Evolutionary conservation across 176 grass and related monocot species (phyloP).

Genomic region (Bolboschoenus planiculmis): DNA sequence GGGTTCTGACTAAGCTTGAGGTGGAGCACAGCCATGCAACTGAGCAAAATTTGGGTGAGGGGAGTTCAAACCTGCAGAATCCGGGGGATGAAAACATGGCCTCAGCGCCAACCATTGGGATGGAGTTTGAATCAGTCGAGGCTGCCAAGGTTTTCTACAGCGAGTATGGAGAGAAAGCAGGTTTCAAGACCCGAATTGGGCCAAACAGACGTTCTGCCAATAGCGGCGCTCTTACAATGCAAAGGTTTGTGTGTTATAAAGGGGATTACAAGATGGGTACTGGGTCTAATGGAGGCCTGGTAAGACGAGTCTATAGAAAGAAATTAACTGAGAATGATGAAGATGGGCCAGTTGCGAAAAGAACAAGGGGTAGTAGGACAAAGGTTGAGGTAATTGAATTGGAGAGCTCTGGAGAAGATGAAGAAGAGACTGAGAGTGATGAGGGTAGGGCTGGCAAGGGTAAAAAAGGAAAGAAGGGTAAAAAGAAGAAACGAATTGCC

Average conservation of each 20-base stretch:
- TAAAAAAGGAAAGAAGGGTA: conserved; percentile 39
- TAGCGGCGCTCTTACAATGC: conserved; percentile 56
- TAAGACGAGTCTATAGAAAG: conserved; percentile 25
- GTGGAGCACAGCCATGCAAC: conserved; percentile 65
- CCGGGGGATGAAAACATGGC: not conserved
- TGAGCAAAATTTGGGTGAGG: conserved; percentile 11
- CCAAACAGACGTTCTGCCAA: conserved; percentile 44
- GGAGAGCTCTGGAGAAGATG: conserved; percentile 1
- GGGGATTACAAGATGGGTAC: conserved; percentile 30
- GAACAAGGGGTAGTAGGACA: conserved; percentile 32
- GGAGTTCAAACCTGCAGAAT: not conserved
- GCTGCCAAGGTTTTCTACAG: conserved; percentile 69
- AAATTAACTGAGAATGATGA: conserved; percentile 16
- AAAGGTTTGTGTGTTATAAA: conserved; percentile 70
- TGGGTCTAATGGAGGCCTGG: conserved; percentile 14
- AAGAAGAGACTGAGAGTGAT: not conserved
- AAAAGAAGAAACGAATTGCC: conserved; percentile 25
- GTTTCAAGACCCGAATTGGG: conserved; percentile 60
- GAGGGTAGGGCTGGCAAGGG: conserved; percentile 10
- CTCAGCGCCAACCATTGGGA: conserved; percentile 35
- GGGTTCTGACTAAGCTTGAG: conserved; percentile 62
- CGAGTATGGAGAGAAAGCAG: conserved; percentile 39
- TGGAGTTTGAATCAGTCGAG: conserved; percentile 72
- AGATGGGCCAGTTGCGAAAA: conserved; percentile 21
- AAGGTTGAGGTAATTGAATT: conserved; percentile 5